Conservation (phyloP, 106 monocot genomes). For the Dioscorea zingiberensis region DNA sequence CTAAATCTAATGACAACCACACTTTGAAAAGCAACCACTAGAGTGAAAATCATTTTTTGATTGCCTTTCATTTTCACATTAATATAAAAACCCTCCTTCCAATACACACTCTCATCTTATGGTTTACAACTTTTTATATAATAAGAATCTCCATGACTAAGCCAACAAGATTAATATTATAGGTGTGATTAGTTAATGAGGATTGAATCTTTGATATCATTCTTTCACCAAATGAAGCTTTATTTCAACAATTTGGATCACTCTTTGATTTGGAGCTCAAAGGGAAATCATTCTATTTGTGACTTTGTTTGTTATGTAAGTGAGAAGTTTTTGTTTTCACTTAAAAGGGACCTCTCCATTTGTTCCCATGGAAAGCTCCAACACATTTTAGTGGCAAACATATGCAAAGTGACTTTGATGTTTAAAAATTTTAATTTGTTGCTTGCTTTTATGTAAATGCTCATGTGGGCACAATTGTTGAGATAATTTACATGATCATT, state of each 20-base stretch:
- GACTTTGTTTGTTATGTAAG: background rate
- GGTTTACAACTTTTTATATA: background rate
- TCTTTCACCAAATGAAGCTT: background rate
- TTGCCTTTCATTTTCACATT: background rate
- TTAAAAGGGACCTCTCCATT: background rate
- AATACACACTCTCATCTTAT: no score
- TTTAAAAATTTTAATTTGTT: background rate
- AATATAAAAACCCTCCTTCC: no score
- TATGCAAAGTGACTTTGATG: background rate
- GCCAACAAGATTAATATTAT: background rate
- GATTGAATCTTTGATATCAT: background rate
- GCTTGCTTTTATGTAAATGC: background rate
- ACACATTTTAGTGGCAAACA: background rate
- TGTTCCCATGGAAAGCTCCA: background rate
- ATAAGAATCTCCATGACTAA: background rate
- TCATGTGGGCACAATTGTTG: background rate
- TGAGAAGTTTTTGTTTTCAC: background rate
- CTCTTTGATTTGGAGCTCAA: no score
- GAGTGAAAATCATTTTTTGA: background rate
- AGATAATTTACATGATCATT: no score
- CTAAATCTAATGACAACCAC: slow-evolving; percentile 12
- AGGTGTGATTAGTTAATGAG: background rate
- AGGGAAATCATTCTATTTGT: background rate
- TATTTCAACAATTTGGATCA: background rate
- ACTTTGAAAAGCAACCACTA: background rate